Percentiles rank a stretch among this genome's conserved stretches.
Conservation (phyloP, 306 rosid species). For the Adenanthera pavonina region DNA sequence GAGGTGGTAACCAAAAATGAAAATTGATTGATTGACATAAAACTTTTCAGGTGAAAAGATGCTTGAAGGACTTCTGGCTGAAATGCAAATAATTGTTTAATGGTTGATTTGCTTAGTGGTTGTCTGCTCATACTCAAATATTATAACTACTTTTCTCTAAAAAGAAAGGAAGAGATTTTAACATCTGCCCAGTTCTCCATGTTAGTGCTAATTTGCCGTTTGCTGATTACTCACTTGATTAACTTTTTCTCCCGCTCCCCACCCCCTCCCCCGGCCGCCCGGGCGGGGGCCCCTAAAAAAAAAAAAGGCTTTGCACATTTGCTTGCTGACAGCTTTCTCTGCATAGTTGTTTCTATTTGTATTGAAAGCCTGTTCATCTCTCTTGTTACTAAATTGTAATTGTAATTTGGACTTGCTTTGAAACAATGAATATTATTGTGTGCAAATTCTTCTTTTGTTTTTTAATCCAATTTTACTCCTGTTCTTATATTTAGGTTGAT, state of each 20-base stretch:
- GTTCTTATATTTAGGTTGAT: constrained; percentile 61
- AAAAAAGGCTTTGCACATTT: not conserved
- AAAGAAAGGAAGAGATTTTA: not conserved
- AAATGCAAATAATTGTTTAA: not conserved
- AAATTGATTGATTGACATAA: not conserved
- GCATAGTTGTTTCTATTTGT: constrained; percentile 15
- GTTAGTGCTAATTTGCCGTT: not conserved
- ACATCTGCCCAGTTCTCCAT: constrained; percentile 1
- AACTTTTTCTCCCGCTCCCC: not conserved
- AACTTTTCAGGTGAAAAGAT: not conserved
- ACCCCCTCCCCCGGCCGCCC: too few species aligned
- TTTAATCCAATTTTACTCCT: constrained; percentile 20
- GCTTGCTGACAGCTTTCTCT: constrained; percentile 2
- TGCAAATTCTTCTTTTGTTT: not conserved
- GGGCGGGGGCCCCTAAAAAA: too few species aligned
- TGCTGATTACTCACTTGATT: constrained; percentile 17
- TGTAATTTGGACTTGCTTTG: not conserved
- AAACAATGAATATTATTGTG: not conserved
- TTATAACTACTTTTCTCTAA: not conserved
- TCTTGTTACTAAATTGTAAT: not conserved
- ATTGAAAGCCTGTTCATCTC: not conserved
- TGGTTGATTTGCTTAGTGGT: constrained; percentile 23
- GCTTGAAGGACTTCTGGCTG: not conserved
- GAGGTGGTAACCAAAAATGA: not conserved
- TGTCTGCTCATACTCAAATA: constrained; percentile 7